phyloP scores from a whole-genome alignment of 768 basidiomycete species.

The Epithele typhae region DNA sequence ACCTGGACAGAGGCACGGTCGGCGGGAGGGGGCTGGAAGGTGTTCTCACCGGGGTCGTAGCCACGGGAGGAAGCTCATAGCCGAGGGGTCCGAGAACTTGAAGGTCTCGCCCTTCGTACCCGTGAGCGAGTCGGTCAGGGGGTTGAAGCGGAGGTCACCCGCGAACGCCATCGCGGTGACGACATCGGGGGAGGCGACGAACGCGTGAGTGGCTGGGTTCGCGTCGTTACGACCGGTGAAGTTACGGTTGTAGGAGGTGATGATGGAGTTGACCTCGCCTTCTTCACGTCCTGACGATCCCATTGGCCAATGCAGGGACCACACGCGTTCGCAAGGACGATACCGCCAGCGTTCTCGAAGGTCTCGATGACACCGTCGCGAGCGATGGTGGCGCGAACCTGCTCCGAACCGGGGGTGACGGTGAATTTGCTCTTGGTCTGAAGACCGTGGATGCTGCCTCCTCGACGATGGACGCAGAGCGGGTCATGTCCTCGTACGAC shows the following conservation, averaged over 20 bases:
- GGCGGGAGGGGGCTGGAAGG: slow-evolving; percentile 90
- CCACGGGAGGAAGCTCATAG: slow-evolving; percentile 92
- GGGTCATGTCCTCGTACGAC: slow-evolving; percentile 99
- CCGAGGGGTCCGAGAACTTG: slow-evolving; percentile 95
- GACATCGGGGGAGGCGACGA: slow-evolving; percentile 90
- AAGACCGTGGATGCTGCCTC: slow-evolving; percentile 89
- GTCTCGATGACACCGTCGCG: slow-evolving; percentile 90
- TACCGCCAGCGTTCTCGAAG: slow-evolving; percentile 85
- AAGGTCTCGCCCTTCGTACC: slow-evolving; percentile 94
- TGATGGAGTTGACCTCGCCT: slow-evolving; percentile 96
- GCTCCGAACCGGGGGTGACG: slow-evolving; percentile 97
- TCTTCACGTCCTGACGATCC: slow-evolving; percentile 96
- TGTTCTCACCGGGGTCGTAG: slow-evolving; percentile 95
- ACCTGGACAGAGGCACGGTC: slow-evolving; percentile 84
- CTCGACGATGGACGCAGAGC: slow-evolving; percentile 89
- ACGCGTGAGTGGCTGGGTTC: slow-evolving; percentile 97
- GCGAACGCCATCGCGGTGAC: slow-evolving; percentile 97
- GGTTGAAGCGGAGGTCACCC: slow-evolving; percentile 95
- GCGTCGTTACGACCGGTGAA: slow-evolving; percentile 99
- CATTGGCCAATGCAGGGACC: slow-evolving; percentile 99
- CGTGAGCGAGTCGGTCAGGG: slow-evolving; percentile 81
- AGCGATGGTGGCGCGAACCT: slow-evolving; percentile 95
- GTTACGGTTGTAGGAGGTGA: slow-evolving; percentile 99
- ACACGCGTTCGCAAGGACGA: slow-evolving; percentile 97
- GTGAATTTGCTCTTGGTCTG: slow-evolving; percentile 92